phyloP scores from a whole-genome alignment of 2,329 filamentous ascomycete species.

The Metarhizium guizhouense region DNA sequence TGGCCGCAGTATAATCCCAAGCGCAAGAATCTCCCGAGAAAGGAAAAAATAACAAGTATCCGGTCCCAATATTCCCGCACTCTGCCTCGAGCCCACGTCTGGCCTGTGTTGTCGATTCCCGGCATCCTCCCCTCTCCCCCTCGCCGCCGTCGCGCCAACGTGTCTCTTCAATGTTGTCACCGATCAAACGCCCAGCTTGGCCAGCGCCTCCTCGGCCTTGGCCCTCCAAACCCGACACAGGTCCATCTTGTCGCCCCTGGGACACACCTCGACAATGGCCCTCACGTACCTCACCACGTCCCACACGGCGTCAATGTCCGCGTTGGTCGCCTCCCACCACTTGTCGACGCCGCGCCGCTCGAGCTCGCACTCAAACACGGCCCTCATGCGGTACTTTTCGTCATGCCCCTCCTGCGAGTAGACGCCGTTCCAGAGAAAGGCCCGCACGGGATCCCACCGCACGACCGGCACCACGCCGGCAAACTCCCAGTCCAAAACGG shows the following conservation, averaged over 20 bases:
- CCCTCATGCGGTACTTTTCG: slow-evolving; percentile 15
- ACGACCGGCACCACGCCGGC: slow-evolving; percentile 23
- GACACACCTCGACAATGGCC: slow-evolving; percentile 20
- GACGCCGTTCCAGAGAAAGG: slow-evolving; percentile 25
- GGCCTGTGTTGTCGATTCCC: too few species aligned
- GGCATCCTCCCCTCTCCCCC: too few species aligned
- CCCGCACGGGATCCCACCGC: slow-evolving; percentile 25
- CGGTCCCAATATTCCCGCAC: too few species aligned
- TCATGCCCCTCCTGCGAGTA: slow-evolving; percentile 10
- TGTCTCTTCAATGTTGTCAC: not conserved
- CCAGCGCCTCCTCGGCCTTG: slow-evolving; percentile 6
- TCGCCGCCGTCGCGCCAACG: too few species aligned
- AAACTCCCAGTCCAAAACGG: slow-evolving; percentile 29
- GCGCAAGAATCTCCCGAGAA: too few species aligned
- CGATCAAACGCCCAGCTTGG: slow-evolving; percentile 6
- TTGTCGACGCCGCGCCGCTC: slow-evolving; percentile 5
- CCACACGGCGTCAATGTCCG: slow-evolving; percentile 18
- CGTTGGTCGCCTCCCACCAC: slow-evolving; percentile 10
- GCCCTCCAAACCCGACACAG: slow-evolving; percentile 12
- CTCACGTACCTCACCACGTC: slow-evolving; percentile 17
- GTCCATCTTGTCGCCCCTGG: slow-evolving; percentile 14
- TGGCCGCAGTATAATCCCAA: too few species aligned
- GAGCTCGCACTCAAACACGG: slow-evolving; percentile 15
- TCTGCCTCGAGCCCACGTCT: too few species aligned
- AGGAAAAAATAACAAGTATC: too few species aligned